phyloP scores from a whole-genome alignment of 176 grass and related monocot species.

The Thalia dealbata region DNA sequence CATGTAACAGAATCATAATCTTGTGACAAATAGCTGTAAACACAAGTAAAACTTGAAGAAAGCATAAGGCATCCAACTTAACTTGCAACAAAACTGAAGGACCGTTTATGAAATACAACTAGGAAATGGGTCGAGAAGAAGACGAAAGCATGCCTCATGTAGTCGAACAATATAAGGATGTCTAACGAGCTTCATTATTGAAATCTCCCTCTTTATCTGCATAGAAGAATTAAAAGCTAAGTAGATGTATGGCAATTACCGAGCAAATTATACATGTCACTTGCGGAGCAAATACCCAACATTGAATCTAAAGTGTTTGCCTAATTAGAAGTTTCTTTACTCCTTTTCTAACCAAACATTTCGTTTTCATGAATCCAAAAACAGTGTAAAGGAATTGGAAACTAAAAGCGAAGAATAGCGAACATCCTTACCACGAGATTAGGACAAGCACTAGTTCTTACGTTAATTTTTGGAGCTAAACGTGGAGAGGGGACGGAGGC shows the following conservation, averaged over 20 bases:
- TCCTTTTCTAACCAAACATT: too few relatives aligned
- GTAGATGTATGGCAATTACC: background rate
- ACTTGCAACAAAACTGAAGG: background rate
- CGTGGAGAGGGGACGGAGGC: background rate
- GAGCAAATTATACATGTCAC: background rate
- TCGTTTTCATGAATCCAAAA: too few relatives aligned
- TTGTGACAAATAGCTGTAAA: background rate
- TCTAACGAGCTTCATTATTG: conserved; percentile 99
- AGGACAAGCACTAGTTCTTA: too few relatives aligned
- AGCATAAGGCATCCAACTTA: background rate
- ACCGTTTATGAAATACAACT: background rate
- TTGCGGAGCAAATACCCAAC: too few relatives aligned
- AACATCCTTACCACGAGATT: too few relatives aligned
- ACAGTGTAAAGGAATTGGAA: too few relatives aligned
- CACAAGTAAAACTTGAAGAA: background rate
- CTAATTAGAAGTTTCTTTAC: too few relatives aligned
- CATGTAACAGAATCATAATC: conserved; percentile 20
- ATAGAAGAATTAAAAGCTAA: conserved; percentile 15
- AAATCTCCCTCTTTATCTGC: conserved; percentile 98
- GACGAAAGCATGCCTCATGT: conserved; percentile 41
- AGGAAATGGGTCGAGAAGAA: background rate
- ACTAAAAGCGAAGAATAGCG: too few relatives aligned
- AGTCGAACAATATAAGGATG: conserved; percentile 91
- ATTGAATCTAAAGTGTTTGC: too few relatives aligned
- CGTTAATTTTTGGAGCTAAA: too few relatives aligned